phyloP scores from a whole-genome alignment of 2,329 filamentous ascomycete species.

The Aspergillus brunneoviolaceus region DNA sequence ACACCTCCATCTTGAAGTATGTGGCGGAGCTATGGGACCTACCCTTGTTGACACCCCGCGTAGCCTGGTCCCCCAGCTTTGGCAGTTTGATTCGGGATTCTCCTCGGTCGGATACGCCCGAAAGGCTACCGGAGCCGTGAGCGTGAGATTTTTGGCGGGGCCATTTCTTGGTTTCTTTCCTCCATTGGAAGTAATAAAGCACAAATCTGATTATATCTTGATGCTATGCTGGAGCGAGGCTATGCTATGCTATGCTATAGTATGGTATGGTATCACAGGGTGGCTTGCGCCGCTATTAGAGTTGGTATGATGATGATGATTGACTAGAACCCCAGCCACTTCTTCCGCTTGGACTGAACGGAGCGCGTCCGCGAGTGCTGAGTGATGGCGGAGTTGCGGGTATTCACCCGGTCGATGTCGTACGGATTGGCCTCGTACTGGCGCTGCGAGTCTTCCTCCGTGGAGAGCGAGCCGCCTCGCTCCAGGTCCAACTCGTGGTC shows the following conservation, averaged over 20 bases:
- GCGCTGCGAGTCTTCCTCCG: constrained; percentile 9
- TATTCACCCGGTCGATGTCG: constrained; percentile 36
- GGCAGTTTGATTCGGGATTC: constrained; percentile 28
- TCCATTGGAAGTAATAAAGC: neutral
- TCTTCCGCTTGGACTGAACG: neutral
- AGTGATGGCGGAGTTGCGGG: constrained; percentile 28
- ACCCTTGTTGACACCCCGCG: constrained; percentile 39
- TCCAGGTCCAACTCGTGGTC: neutral
- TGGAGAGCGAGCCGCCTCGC: constrained; percentile 1
- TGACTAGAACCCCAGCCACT: constrained; percentile 7
- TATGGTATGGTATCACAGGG: neutral
- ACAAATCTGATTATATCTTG: neutral
- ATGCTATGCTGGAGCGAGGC: neutral
- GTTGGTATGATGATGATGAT: neutral
- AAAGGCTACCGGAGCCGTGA: constrained; percentile 23
- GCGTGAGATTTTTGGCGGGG: neutral
- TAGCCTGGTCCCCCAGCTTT: constrained; percentile 42
- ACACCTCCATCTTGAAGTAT: constrained; percentile 47
- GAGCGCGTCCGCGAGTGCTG: constrained; percentile 20
- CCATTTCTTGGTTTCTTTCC: neutral
- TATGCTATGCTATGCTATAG: neutral
- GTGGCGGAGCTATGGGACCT: constrained; percentile 46
- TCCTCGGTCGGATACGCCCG: constrained; percentile 28
- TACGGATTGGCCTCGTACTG: constrained; percentile 32
- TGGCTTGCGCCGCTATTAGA: neutral